A percentile compares a stretch with the other conserved stretches of the same genome.
Evolutionary conservation across 1,284 basidiomycete species (phyloP).

Genomic region (Tilletiopsis washingtonensis): DNA sequence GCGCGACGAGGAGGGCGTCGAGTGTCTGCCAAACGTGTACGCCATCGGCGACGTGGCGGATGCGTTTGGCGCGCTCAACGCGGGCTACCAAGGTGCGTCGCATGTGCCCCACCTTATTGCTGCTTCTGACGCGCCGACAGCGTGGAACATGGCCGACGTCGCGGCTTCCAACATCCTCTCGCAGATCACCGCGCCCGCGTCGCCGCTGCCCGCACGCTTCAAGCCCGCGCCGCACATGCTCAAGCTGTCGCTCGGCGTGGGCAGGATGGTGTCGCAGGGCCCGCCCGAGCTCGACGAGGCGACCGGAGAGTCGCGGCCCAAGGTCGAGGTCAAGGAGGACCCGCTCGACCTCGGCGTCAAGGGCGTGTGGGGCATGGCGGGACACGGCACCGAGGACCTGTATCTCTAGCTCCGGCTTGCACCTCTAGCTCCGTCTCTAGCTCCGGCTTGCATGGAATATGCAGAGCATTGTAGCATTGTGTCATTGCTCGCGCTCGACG

Average conservation of each 20-base stretch:
- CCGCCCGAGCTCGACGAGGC: constrained; percentile 12
- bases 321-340: constrained; percentile 34
- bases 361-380: constrained; percentile 43
- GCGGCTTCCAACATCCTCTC: constrained; percentile 41
- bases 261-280: constrained; percentile 40
- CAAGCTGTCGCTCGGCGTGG: constrained; percentile 37
- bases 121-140: constrained; percentile 3
- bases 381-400: constrained; percentile 32
- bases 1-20: constrained; percentile 7
- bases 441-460: no score
- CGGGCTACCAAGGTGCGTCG: constrained; percentile 32
- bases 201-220: constrained; percentile 21
- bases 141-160: constrained; percentile 45
- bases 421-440: no score
- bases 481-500: no score
- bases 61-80: constrained; percentile 45
- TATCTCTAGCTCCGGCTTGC: constrained; percentile 25
- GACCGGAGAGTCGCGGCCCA: constrained; percentile 14
- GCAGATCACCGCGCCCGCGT: constrained; percentile 13
- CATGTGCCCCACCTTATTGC: background rate
- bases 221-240: constrained; percentile 36
- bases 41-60: constrained; percentile 45
- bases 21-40: constrained; percentile 32
- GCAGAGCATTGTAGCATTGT: no score
- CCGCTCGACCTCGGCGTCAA: constrained; percentile 38